A percentile compares a stretch with the other conserved stretches of the same genome.
These are phyloP conservation scores for Leptodontidium sp. DNA, from an alignment of 2,329 filamentous ascomycete species.

Conservation along the genomic window DNA sequence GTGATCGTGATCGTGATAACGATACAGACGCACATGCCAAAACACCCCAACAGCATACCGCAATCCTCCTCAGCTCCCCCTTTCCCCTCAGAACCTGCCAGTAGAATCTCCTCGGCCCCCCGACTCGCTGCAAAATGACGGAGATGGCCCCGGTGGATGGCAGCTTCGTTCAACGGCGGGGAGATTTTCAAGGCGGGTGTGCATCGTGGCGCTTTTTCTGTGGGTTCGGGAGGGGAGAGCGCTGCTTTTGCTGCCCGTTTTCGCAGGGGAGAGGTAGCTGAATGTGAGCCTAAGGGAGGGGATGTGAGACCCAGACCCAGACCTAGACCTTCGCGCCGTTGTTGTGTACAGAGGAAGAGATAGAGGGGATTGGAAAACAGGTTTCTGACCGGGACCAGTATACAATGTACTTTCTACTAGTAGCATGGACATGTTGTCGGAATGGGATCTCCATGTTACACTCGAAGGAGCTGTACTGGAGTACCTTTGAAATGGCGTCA, in stretches of 20 bases:
- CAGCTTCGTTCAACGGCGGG: neutral
- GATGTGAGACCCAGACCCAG: no score
- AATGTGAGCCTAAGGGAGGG: neutral
- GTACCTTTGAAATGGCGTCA: neutral
- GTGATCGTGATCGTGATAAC: no score
- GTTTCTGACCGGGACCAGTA: no score
- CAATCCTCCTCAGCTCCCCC: neutral
- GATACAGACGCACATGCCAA: no score
- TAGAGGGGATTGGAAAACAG: no score
- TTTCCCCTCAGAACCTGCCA: neutral
- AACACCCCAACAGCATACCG: neutral
- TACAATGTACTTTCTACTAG: no score
- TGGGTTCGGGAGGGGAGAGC: neutral
- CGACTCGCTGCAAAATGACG: neutral
- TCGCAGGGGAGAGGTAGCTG: neutral
- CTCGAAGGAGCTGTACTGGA: neutral
- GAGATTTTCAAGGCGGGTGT: neutral
- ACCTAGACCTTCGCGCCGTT: no score
- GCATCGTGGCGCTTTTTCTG: neutral
- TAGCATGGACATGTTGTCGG: no score
- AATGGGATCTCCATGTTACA: neutral
- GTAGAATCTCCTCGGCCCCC: neutral
- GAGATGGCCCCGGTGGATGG: neutral
- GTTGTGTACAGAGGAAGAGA: no score
- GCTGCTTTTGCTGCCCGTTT: slow-evolving; percentile 1